Evolutionary conservation across 768 basidiomycete species (phyloP).

Genomic region (Gymnopilus dilepis): DNA sequence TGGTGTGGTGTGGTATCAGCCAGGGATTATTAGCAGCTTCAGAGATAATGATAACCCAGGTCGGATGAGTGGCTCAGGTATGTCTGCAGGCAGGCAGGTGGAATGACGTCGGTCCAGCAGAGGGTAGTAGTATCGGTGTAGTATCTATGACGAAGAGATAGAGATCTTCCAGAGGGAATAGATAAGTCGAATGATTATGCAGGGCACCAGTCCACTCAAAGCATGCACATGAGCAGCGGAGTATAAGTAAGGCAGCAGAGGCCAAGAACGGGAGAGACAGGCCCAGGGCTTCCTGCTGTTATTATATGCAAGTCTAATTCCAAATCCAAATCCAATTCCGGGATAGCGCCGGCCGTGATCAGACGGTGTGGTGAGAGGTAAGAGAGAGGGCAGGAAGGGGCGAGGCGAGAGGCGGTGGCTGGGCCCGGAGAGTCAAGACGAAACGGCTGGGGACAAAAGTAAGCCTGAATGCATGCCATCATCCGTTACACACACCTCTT

Average conservation of each 20-base stretch:
- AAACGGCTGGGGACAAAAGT: too few relatives aligned
- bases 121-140: background rate
- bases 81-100: too few relatives aligned
- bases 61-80: too few relatives aligned
- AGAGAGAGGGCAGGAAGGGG: background rate
- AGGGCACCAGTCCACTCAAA: background rate
- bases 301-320: too few relatives aligned
- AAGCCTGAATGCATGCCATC: background rate
- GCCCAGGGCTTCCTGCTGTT: background rate
- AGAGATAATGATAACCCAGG: too few relatives aligned
- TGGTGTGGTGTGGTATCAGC: too few relatives aligned
- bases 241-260: too few relatives aligned
- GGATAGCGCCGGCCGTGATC: background rate
- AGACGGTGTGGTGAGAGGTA: background rate
- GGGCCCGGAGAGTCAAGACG: background rate
- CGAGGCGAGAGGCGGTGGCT: background rate
- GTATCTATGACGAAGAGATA: background rate
- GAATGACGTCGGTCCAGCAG: background rate
- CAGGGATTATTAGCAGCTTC: too few relatives aligned
- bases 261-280: background rate
- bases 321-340: background rate
- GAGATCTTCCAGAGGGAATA: background rate
- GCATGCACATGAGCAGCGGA: background rate
- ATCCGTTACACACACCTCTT: background rate
- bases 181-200: background rate